Conservation (phyloP, 352 stramenopile species). For the Phytophthora multivora region DNA sequence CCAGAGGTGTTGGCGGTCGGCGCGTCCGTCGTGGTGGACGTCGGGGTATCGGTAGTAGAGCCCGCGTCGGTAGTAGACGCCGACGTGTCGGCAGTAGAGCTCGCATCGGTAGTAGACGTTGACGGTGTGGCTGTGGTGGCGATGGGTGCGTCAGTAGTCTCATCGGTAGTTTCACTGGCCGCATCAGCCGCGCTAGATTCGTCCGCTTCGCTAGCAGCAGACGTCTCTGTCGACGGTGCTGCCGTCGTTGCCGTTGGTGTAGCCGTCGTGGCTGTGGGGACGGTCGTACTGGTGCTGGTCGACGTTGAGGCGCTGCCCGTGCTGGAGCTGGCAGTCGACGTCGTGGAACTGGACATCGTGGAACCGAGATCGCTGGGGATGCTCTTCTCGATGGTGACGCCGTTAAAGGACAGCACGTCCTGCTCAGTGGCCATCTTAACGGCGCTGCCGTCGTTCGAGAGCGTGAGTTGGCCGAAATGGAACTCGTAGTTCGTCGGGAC, state of each 20-base stretch:
- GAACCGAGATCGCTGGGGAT: constrained; percentile 40
- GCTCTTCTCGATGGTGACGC: constrained; percentile 57
- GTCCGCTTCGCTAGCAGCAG: constrained; percentile 1
- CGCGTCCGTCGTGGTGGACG: constrained; percentile 15
- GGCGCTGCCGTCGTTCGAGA: constrained; percentile 59
- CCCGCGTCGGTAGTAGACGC: constrained; percentile 3
- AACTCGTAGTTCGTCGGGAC: constrained; percentile 56
- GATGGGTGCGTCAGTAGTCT: constrained; percentile 6
- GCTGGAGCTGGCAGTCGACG: constrained; percentile 16
- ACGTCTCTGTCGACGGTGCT: constrained; percentile 10
- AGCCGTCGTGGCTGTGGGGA: constrained; percentile 13
- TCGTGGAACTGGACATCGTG: constrained; percentile 2
- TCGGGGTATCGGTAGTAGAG: neutral
- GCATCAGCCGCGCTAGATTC: neutral
- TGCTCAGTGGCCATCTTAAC: constrained; percentile 54
- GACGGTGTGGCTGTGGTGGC: constrained; percentile 6
- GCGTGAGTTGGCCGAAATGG: constrained; percentile 69
- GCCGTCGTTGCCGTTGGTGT: constrained; percentile 14
- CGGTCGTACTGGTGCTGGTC: constrained; percentile 11
- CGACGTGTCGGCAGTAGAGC: neutral
- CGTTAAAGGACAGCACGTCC: constrained; percentile 71
- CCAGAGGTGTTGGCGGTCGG: constrained; percentile 24
- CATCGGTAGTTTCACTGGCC: constrained; percentile 1
- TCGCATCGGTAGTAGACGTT: neutral
- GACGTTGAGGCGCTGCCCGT: constrained; percentile 20